A percentile compares a stretch with the other conserved stretches of the same genome.
Conservation (phyloP, 495 filamentous ascomycete genomes). For the Patellaria atrata region DNA sequence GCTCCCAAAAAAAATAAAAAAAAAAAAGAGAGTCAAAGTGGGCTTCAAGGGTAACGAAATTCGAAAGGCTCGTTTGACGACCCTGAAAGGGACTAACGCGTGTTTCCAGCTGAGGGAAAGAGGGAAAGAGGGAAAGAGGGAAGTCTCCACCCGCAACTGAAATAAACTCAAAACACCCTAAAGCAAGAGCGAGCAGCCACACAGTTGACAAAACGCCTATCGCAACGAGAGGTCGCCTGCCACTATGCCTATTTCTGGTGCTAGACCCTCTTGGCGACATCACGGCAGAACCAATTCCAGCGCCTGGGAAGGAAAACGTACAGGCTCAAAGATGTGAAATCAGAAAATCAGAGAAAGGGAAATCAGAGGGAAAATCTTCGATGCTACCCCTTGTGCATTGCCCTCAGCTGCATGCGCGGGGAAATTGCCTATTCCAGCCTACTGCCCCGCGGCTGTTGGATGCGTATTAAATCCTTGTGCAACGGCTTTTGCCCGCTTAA, state of each 20-base stretch:
- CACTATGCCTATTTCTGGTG: too few species aligned
- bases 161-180: constrained; percentile 18
- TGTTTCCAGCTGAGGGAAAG: background rate
- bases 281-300: background rate
- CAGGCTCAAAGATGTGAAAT: background rate
- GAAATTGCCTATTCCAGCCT: background rate
- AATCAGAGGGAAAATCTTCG: too few species aligned
- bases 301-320: background rate
- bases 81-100: background rate
- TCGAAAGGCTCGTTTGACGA: too few species aligned
- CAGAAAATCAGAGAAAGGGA: too few species aligned
- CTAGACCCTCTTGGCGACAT: too few species aligned
- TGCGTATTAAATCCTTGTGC: constrained; percentile 5
- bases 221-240: too few species aligned
- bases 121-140: background rate
- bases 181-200: constrained; percentile 9
- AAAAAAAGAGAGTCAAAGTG: too few species aligned
- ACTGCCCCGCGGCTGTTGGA: constrained; percentile 4
- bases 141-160: constrained; percentile 12
- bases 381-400: too few species aligned
- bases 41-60: too few species aligned
- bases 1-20: too few species aligned
- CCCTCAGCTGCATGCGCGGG: background rate
- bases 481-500: constrained; percentile 5
- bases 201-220: background rate